Percentiles rank a stretch among this genome's conserved stretches.
Conservation (phyloP, 176 grass and related monocot species). For the Musa itinerans region DNA sequence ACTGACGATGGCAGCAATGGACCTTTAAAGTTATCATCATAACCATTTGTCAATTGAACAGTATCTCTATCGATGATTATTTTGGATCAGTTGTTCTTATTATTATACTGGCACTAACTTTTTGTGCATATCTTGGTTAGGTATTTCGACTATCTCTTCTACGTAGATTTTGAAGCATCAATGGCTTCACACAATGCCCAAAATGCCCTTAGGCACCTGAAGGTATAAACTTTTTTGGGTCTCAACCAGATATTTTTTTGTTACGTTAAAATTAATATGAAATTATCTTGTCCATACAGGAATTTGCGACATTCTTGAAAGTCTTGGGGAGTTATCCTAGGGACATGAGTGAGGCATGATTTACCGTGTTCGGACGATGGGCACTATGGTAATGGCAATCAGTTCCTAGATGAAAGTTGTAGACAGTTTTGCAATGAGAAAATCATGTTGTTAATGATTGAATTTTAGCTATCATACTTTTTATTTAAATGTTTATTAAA, state of each 20-base stretch:
- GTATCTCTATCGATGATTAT: not conserved
- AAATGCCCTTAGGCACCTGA: constrained; percentile 71
- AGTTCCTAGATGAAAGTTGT: not conserved
- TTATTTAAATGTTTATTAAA: not conserved
- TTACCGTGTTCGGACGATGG: too few relatives aligned
- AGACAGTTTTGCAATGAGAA: not conserved
- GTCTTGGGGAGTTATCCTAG: constrained; percentile 17
- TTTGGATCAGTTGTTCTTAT: not conserved
- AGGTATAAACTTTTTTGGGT: constrained; percentile 25
- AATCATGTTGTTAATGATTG: not conserved
- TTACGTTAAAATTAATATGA: not conserved
- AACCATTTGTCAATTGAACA: not conserved
- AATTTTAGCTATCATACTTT: not conserved
- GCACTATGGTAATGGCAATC: not conserved
- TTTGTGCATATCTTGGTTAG: constrained; percentile 25
- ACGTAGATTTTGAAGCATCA: constrained; percentile 85
- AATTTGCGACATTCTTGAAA: constrained; percentile 23
- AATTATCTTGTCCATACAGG: constrained; percentile 1
- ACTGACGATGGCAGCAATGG: constrained; percentile 48
- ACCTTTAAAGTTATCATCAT: constrained; percentile 45
- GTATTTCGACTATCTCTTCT: constrained; percentile 89
- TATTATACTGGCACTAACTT: constrained; percentile 10
- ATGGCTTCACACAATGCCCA: constrained; percentile 73
- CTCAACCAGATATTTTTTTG: not conserved
- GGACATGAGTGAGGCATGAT: constrained; percentile 5